Conservation (phyloP, 108 stramenopile genomes). For the Nitzschia putrida region DNA sequence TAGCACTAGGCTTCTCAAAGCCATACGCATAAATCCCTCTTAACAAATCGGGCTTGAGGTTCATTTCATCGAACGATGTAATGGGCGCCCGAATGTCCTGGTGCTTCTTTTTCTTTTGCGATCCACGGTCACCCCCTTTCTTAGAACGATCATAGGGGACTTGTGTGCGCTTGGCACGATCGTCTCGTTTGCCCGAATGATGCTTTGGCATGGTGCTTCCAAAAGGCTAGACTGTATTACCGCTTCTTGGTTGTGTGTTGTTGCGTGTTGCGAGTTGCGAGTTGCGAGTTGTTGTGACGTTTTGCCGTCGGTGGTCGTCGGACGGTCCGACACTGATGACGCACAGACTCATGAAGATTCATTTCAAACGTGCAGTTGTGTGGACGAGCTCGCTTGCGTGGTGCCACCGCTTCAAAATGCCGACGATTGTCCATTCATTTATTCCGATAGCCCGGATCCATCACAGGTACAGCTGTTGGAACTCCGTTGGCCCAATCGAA, state of each 20-base stretch:
- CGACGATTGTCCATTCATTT: too few relatives aligned
- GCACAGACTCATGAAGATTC: too few relatives aligned
- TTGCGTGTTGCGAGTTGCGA: too few relatives aligned
- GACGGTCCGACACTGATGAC: too few relatives aligned
- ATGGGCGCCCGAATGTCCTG: constrained; percentile 44
- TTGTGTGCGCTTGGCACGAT: constrained; percentile 7
- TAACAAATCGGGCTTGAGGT: constrained; percentile 71
- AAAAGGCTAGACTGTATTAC: too few relatives aligned
- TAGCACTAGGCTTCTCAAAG: constrained; percentile 96
- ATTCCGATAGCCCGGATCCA: too few relatives aligned
- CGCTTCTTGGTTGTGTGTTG: too few relatives aligned
- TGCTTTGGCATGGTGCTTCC: constrained; percentile 19
- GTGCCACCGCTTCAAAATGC: too few relatives aligned
- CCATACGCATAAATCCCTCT: constrained; percentile 96
- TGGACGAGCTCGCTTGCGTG: too few relatives aligned
- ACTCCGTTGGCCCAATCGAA: neutral
- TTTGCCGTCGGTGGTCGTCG: too few relatives aligned
- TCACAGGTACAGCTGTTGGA: neutral
- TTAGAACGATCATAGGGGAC: constrained; percentile 8
- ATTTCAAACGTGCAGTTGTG: too few relatives aligned
- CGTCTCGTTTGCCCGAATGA: neutral
- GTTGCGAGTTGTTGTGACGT: too few relatives aligned
- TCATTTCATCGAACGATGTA: constrained; percentile 83
- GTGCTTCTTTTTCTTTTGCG: neutral
- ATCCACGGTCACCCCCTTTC: neutral